phyloP scores from a whole-genome alignment of 2,329 filamentous ascomycete genomes.

The Hypoxylon sp. region DNA sequence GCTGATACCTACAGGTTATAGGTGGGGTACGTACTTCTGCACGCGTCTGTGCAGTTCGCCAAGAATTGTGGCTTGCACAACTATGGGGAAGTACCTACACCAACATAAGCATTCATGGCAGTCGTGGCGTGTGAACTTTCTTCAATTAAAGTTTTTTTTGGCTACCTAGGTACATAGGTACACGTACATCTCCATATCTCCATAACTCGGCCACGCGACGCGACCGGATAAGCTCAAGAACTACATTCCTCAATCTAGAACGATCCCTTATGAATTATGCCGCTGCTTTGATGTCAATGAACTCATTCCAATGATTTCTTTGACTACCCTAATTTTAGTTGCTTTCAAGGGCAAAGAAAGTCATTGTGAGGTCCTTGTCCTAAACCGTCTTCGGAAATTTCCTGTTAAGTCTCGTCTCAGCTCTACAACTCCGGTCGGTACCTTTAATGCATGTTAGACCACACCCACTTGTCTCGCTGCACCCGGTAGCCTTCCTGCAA shows the following conservation, averaged over 20 bases:
- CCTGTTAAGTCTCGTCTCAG: constrained; percentile 35
- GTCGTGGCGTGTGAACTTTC: constrained; percentile 27
- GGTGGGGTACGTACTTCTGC: constrained; percentile 12
- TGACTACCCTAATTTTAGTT: constrained; percentile 21
- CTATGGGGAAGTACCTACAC: too few relatives aligned
- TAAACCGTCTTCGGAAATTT: constrained; percentile 49
- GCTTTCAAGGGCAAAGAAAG: constrained; percentile 36
- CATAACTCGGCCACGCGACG: constrained; percentile 35
- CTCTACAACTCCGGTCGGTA: constrained; percentile 42
- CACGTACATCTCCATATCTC: constrained; percentile 5
- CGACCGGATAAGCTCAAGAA: constrained; percentile 31
- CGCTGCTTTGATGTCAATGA: constrained; percentile 10
- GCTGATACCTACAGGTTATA: not conserved
- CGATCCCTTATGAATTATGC: constrained; percentile 19
- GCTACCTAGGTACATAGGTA: constrained; percentile 2
- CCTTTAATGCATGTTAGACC: constrained; percentile 46
- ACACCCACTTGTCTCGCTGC: constrained; percentile 43
- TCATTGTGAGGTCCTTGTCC: constrained; percentile 44
- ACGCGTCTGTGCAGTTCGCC: constrained; percentile 1
- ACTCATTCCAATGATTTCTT: constrained; percentile 42
- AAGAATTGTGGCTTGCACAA: constrained; percentile 26
- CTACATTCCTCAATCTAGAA: constrained; percentile 31
- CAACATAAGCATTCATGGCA: not conserved
- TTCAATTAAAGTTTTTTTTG: not conserved
- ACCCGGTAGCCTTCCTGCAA: constrained; percentile 44